Evolutionary conservation across 1,139 yeast genomes (phyloP).

Genomic region (Geotrichum siamense): DNA sequence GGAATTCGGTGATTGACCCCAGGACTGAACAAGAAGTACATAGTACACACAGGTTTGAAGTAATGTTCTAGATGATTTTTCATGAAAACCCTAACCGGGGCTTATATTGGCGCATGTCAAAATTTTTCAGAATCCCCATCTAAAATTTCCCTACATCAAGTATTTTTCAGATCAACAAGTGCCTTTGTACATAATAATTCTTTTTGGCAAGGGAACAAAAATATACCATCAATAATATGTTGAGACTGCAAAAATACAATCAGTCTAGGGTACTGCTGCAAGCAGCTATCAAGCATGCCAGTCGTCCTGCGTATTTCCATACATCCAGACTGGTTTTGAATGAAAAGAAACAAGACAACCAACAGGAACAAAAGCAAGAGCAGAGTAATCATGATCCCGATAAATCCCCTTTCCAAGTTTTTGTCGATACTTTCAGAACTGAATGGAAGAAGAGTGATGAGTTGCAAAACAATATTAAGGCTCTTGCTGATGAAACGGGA

Average conservation of each 20-base stretch:
- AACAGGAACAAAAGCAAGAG: slow-evolving; percentile 17
- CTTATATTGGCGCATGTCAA: too few relatives aligned
- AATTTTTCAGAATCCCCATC: too few relatives aligned
- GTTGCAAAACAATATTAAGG: slow-evolving; percentile 86
- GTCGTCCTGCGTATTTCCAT: slow-evolving; percentile 14
- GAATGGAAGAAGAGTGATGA: slow-evolving; percentile 92
- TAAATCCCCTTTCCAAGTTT: slow-evolving; percentile 85
- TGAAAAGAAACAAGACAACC: slow-evolving; percentile 8
- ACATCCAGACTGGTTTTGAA: slow-evolving; percentile 9
- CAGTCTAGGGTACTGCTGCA: slow-evolving; percentile 10
- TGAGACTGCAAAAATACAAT: slow-evolving; percentile 14
- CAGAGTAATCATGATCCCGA: slow-evolving; percentile 20
- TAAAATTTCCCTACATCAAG: too few relatives aligned
- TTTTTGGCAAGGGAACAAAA: too few relatives aligned
- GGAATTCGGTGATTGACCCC: too few relatives aligned
- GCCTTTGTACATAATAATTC: too few relatives aligned
- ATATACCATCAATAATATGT: too few relatives aligned
- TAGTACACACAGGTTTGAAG: too few relatives aligned
- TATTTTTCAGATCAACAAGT: too few relatives aligned
- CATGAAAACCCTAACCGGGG: too few relatives aligned
- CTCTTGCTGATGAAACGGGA: slow-evolving; percentile 94
- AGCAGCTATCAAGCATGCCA: slow-evolving; percentile 9
- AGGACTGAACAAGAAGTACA: too few relatives aligned
- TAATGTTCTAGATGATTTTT: too few relatives aligned
- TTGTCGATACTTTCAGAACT: slow-evolving; percentile 79